Evolutionary conservation across 1,139 yeast species (phyloP).

Genomic region (Ashbya aceris): DNA sequence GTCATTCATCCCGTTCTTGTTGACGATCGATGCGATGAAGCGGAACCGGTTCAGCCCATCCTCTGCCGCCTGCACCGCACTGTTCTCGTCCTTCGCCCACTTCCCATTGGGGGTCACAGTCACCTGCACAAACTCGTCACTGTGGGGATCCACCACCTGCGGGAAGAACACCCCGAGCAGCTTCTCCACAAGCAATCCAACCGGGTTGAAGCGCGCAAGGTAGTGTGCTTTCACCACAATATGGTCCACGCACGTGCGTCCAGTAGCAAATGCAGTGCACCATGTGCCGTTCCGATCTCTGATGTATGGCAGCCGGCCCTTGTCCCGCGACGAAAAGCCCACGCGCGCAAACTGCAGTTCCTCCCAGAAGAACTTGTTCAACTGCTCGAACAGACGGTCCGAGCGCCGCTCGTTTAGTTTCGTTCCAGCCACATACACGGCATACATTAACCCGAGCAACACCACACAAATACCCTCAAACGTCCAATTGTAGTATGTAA

Average conservation of each 20-base stretch:
- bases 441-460: slow-evolving; percentile 38
- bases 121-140: slow-evolving; percentile 56
- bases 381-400: slow-evolving; percentile 39
- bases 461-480: slow-evolving; percentile 54
- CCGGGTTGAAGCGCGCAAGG: slow-evolving; percentile 72
- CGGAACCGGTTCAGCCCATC: slow-evolving; percentile 32
- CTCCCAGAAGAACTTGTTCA: slow-evolving; percentile 42
- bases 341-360: slow-evolving; percentile 62
- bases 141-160: slow-evolving; percentile 32
- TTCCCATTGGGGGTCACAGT: slow-evolving; percentile 51
- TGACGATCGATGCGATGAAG: slow-evolving; percentile 75
- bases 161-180: slow-evolving; percentile 47
- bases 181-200: slow-evolving; percentile 40
- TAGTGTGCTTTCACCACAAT: slow-evolving; percentile 54
- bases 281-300: slow-evolving; percentile 60
- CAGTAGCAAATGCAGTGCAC: slow-evolving; percentile 77
- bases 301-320: slow-evolving; percentile 35
- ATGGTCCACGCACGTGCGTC: slow-evolving; percentile 67
- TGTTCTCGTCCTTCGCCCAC: slow-evolving; percentile 37
- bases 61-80: slow-evolving; percentile 22
- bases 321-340: slow-evolving; percentile 45
- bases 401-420: slow-evolving; percentile 49
- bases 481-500: slow-evolving; percentile 53
- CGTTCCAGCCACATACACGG: slow-evolving; percentile 48
- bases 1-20: slow-evolving; percentile 74